phyloP scores from a whole-genome alignment of 768 basidiomycete species.

The Tubosaeta brunneosetosa region DNA sequence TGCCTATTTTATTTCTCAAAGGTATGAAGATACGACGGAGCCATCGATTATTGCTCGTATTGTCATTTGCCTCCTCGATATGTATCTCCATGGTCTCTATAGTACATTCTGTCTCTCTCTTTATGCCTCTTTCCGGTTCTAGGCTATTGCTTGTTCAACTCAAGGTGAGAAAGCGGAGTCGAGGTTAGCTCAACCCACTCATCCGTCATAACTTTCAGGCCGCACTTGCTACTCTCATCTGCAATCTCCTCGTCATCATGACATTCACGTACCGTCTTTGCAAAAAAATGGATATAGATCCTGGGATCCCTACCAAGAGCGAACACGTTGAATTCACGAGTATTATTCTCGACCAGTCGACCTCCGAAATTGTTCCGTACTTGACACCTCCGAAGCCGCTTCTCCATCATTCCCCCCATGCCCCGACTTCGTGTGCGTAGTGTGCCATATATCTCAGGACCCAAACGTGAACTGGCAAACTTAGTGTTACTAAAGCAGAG shows the following conservation, averaged over 20 bases:
- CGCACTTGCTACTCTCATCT: constrained; percentile 17
- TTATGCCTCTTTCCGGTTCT: neutral
- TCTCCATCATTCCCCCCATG: neutral
- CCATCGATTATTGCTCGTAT: constrained; percentile 13
- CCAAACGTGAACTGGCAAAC: neutral
- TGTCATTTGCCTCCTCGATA: constrained; percentile 21
- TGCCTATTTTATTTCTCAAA: constrained; percentile 14
- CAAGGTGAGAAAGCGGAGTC: constrained; percentile 12
- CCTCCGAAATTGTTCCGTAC: neutral
- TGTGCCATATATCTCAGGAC: neutral
- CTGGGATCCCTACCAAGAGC: neutral
- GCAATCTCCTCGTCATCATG: constrained; percentile 20
- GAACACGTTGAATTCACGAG: constrained; percentile 13
- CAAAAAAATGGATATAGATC: constrained; percentile 5
- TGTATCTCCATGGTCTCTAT: constrained; percentile 17
- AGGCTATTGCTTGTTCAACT: constrained; percentile 13
- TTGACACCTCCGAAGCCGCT: neutral
- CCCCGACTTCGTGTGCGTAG: neutral
- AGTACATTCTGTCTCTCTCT: constrained; percentile 8
- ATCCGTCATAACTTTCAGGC: constrained; percentile 6
- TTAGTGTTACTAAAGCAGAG: neutral
- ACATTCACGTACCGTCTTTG: constrained; percentile 11
- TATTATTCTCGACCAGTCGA: constrained; percentile 4
- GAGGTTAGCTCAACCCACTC: neutral
- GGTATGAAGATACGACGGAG: constrained; percentile 10